Evolutionary conservation across 208 protist genomes (phyloP).

Genomic region (Vickermania ingenoplastis): DNA sequence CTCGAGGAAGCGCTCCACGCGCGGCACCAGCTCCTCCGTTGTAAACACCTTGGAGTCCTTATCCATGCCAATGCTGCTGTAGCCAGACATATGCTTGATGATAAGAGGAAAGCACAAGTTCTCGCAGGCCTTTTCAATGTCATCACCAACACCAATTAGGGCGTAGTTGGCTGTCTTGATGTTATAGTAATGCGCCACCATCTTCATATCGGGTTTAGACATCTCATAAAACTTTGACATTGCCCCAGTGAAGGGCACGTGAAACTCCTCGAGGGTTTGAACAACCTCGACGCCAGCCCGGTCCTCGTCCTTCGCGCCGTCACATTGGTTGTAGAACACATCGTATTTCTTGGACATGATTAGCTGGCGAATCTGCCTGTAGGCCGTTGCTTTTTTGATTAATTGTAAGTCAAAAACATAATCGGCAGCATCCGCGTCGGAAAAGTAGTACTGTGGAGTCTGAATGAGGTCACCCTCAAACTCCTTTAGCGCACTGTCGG

Average conservation of each 20-base stretch:
- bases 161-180: constrained; percentile 55
- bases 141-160: constrained; percentile 43
- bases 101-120: constrained; percentile 66
- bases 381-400: constrained; percentile 77
- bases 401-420: constrained; percentile 58
- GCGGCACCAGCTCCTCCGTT: constrained; percentile 40
- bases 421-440: constrained; percentile 22
- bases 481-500: constrained; percentile 69
- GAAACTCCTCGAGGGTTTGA: constrained; percentile 80
- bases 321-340: constrained; percentile 88
- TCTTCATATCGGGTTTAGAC: constrained; percentile 87
- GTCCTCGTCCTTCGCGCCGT: constrained; percentile 85
- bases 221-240: constrained; percentile 85
- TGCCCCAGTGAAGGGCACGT: constrained; percentile 82
- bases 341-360: constrained; percentile 78
- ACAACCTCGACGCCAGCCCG: constrained; percentile 81
- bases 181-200: constrained; percentile 70
- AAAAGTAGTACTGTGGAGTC: constrained; percentile 76
- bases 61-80: constrained; percentile 87
- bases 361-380: constrained; percentile 68
- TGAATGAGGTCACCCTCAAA: constrained; percentile 69
- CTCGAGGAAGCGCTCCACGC: constrained; percentile 48
- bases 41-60: constrained; percentile 72
- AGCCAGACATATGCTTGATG: constrained; percentile 86
- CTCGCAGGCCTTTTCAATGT: constrained; percentile 30